Evolutionary conservation across 2,329 filamentous ascomycete genomes (phyloP), one percentile per base, ranked within the genome.

Genomic region (Fusarium haematococcum): DNA sequence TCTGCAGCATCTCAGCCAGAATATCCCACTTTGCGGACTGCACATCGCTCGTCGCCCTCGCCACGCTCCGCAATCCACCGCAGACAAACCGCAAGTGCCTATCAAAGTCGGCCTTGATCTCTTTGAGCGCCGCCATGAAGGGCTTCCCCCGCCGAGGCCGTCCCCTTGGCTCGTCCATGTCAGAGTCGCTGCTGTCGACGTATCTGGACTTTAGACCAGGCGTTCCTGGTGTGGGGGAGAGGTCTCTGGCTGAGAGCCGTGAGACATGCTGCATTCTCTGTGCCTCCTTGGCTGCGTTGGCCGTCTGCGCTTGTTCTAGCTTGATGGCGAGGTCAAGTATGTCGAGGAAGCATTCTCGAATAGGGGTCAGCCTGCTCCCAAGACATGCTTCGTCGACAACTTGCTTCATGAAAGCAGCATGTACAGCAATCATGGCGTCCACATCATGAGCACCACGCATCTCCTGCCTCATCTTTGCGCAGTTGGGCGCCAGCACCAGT

Each of bases 1-100:
- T 87, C 76, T 95, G 93, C 52, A 97, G 82, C 85, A 93, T 93
- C 81, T 97, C 94, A 1, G 93, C 94, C 69, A 98, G 81, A 69
- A 93, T 90, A 82, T 97, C 94, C 93, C 95, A 96, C 80, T 92
- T 90, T 35, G 89, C 79, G 78, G 87, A 83, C 45, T 86, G 84
- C 16, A 82, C 79, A 64, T 94, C 91, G 32, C 91, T 91, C 57
- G 93, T 92, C 37, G 92, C 93, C 76, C 95, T 89, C 59, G 94
- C 92, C 11, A 97, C 90, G 11, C 93, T 92, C 63, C 92, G 90
- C 72, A 98, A 80, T 0, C 94, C 95, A 59, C 92, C 91, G 3
- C 88, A 88, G 16, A 97, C 87, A 80, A 97, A 97, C 0, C 88
- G 85, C 32, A 95, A 78, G 57, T 93, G 85, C 50, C 88, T 87